phyloP scores from a whole-genome alignment of 306 rosid species.

The Arachis hypogaea region DNA sequence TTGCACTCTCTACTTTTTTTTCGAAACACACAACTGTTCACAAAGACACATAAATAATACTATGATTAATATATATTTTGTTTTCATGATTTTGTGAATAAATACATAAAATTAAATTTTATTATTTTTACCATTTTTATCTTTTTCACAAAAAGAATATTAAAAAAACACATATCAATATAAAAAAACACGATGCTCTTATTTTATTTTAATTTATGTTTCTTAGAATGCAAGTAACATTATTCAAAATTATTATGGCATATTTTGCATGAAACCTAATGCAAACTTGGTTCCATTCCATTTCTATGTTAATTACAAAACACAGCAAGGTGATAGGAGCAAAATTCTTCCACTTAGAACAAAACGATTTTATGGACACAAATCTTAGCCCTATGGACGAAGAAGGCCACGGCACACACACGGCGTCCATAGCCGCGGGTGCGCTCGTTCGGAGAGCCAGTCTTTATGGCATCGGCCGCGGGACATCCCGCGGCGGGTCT shows the following conservation, averaged over 20 bases:
- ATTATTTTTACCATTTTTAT: too few relatives aligned
- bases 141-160: too few relatives aligned
- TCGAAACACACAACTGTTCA: too few relatives aligned
- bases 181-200: too few relatives aligned
- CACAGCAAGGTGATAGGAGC: slow-evolving; percentile 73
- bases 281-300: neutral
- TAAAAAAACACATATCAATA: too few relatives aligned
- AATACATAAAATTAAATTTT: too few relatives aligned
- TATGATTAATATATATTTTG: too few relatives aligned
- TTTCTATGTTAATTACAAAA: neutral
- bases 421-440: slow-evolving; percentile 60
- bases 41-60: too few relatives aligned
- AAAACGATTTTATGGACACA: neutral
- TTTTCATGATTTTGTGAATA: too few relatives aligned
- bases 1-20: too few relatives aligned
- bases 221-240: too few relatives aligned
- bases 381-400: slow-evolving; percentile 54
- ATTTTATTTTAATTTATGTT: too few relatives aligned
- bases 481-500: slow-evolving; percentile 71
- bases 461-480: slow-evolving; percentile 57
- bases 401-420: slow-evolving; percentile 73
- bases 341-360: slow-evolving; percentile 49
- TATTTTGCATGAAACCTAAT: neutral
- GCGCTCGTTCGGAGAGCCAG: slow-evolving; percentile 53
- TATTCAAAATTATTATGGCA: neutral